Conservation (phyloP, 257 asterid species). For the Gardenia jasminoides region DNA sequence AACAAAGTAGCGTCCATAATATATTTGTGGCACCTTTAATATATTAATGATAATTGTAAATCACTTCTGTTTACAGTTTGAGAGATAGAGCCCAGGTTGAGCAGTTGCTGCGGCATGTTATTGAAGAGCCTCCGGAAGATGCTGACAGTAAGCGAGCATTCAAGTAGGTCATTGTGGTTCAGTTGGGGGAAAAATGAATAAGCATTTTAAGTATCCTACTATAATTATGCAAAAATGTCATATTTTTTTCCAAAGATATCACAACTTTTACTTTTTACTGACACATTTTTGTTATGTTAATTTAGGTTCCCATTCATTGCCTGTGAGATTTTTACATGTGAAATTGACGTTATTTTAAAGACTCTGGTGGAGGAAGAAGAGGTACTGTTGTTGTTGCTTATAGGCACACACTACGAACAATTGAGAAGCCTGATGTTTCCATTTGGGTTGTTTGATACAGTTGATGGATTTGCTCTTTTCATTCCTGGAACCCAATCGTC, state of each 20-base stretch:
- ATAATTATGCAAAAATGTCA: not conserved
- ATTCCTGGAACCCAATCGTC: constrained; percentile 83
- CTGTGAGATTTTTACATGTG: constrained; percentile 94
- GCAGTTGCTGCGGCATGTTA: constrained; percentile 74
- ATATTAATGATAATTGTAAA: constrained; percentile 2
- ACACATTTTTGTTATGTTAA: not conserved
- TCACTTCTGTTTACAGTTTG: constrained; percentile 57
- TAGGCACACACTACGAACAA: constrained; percentile 15
- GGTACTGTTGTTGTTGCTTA: constrained; percentile 37
- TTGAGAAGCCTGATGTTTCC: constrained; percentile 19
- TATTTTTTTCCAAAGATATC: not conserved
- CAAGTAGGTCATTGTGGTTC: constrained; percentile 58
- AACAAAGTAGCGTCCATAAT: not conserved
- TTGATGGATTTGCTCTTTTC: constrained; percentile 93
- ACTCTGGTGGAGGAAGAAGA: constrained; percentile 93
- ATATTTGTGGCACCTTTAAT: constrained; percentile 6
- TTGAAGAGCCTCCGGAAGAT: constrained; percentile 84
- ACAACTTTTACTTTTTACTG: not conserved
- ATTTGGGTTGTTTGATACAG: constrained; percentile 45
- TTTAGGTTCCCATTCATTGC: constrained; percentile 96
- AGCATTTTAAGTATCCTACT: not conserved
- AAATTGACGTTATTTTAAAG: constrained; percentile 95
- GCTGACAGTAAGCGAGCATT: constrained; percentile 82
- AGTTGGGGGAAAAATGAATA: not conserved
- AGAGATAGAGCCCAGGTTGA: constrained; percentile 89